phyloP scores from a whole-genome alignment of 2,329 filamentous ascomycete species.

The Lasiodiplodia gonubiensis region DNA sequence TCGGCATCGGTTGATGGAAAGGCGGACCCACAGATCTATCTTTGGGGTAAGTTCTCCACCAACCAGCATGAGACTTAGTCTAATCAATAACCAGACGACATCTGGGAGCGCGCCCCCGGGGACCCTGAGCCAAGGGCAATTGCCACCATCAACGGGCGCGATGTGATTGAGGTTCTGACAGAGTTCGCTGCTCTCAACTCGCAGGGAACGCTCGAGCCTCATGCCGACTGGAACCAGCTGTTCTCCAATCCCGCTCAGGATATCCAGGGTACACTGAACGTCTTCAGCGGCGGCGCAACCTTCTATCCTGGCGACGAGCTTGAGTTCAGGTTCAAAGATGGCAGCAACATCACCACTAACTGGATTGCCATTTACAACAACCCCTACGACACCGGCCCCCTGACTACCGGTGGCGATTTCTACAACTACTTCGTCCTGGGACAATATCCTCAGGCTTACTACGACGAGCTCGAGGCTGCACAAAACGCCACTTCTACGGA shows the following conservation, averaged over 20 bases:
- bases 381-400: conserved; percentile 34
- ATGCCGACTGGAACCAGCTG: conserved; percentile 51
- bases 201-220: conserved; percentile 45
- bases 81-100: background rate
- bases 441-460: conserved; percentile 33
- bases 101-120: background rate
- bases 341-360: conserved; percentile 32
- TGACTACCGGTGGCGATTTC: conserved; percentile 51
- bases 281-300: conserved; percentile 37
- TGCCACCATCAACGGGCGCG: conserved; percentile 36
- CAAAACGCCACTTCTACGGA: background rate
- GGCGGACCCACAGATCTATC: conserved; percentile 40
- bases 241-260: conserved; percentile 35
- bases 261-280: conserved; percentile 36
- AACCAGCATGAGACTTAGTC: background rate
- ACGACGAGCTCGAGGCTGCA: conserved; percentile 5
- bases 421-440: conserved; percentile 53
- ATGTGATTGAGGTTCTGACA: conserved; percentile 36
- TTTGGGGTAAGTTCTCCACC: conserved; percentile 36
- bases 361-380: conserved; percentile 36
- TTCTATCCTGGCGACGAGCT: conserved; percentile 33
- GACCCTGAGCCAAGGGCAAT: conserved; percentile 30
- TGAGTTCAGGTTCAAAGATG: conserved; percentile 41
- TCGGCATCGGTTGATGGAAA: conserved; percentile 38
- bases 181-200: conserved; percentile 39